Percentiles rank a stretch among this genome's conserved stretches.
Conservation (phyloP, 306 rosid species). For the Abrus pulchellus region DNA sequence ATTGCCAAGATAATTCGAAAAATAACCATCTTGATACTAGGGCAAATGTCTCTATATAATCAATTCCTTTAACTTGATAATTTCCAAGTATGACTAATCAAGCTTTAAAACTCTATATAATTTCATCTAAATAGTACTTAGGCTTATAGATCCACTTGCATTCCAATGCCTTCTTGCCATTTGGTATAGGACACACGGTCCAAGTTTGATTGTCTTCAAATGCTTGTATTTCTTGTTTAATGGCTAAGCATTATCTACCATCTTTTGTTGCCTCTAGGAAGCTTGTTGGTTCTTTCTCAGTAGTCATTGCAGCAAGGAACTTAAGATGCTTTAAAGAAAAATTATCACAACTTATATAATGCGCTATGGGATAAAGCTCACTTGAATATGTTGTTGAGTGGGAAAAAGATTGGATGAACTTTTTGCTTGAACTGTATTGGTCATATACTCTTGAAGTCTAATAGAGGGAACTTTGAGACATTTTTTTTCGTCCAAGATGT, state of each 20-base stretch:
- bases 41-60: not conserved
- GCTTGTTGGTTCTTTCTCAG: not conserved
- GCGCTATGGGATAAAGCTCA: not conserved
- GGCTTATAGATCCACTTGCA: not conserved
- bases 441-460: too few species aligned
- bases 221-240: constrained; percentile 7
- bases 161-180: not conserved
- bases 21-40: not conserved
- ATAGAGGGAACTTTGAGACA: too few species aligned
- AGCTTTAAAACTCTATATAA: not conserved
- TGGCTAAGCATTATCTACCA: not conserved
- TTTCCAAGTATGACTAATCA: not conserved
- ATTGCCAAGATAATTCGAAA: too few species aligned
- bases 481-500: too few species aligned
- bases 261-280: not conserved
- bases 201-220: constrained; percentile 7
- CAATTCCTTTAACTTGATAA: not conserved
- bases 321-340: not conserved
- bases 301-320: not conserved
- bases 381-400: not conserved
- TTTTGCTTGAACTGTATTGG: too few species aligned
- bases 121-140: not conserved
- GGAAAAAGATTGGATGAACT: too few species aligned
- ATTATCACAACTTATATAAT: not conserved
- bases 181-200: not conserved